Evolutionary conservation across 2,329 filamentous ascomycete species (phyloP).

Genomic region (Pseudodiploospora longispora): DNA sequence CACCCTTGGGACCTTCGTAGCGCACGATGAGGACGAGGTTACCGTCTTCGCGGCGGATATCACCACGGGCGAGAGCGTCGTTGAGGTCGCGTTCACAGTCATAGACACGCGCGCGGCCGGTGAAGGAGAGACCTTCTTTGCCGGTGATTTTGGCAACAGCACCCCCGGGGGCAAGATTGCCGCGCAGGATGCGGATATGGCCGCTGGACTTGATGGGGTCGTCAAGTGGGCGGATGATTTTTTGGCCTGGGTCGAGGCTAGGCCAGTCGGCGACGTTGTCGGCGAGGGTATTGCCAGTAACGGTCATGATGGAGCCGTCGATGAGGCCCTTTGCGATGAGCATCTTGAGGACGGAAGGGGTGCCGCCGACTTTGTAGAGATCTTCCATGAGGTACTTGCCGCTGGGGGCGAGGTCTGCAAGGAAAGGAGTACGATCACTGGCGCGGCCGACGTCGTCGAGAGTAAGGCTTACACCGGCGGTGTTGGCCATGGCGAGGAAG

Average conservation of each 20-base stretch:
- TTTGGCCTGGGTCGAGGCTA: slow-evolving; percentile 67
- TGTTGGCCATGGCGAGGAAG: slow-evolving; percentile 83
- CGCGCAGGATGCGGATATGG: slow-evolving; percentile 80
- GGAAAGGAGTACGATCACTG: slow-evolving; percentile 74
- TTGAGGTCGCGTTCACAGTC: slow-evolving; percentile 78
- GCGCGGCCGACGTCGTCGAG: slow-evolving; percentile 78
- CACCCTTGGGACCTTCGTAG: slow-evolving; percentile 89
- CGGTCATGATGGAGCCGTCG: slow-evolving; percentile 69
- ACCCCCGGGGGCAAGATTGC: slow-evolving; percentile 81
- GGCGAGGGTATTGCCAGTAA: slow-evolving; percentile 76
- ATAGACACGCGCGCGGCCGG: slow-evolving; percentile 74
- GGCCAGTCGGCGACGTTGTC: slow-evolving; percentile 75
- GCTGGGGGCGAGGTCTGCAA: slow-evolving; percentile 76
- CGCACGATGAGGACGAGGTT: slow-evolving; percentile 85
- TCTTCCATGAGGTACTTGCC: slow-evolving; percentile 86
- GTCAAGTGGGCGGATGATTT: slow-evolving; percentile 75
- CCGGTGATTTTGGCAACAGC: slow-evolving; percentile 95
- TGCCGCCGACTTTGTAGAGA: slow-evolving; percentile 76
- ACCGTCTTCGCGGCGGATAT: slow-evolving; percentile 46
- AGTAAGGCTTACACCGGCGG: slow-evolving; percentile 67
- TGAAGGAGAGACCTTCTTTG: slow-evolving; percentile 81
- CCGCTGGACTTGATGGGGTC: slow-evolving; percentile 72
- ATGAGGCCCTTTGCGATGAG: slow-evolving; percentile 69
- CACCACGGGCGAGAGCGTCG: slow-evolving; percentile 62
- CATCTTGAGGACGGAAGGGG: slow-evolving; percentile 77